Evolutionary conservation across 352 stramenopile species (phyloP).

Genomic region (Pythium rhizo-oryzae): DNA sequence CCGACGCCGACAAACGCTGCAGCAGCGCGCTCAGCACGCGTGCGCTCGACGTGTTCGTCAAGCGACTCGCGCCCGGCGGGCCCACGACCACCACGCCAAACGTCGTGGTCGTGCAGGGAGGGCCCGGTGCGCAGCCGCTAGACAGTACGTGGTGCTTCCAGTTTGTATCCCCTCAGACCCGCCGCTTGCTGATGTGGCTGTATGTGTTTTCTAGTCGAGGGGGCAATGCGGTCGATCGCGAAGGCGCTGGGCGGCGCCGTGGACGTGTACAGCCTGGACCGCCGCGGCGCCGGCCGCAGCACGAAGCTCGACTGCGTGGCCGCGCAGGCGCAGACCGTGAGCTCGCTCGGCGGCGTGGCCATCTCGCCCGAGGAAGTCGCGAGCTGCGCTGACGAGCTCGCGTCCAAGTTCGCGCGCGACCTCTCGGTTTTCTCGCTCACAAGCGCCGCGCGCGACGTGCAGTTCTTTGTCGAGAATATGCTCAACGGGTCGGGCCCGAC

Average conservation of each 20-base stretch:
- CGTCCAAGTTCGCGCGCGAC: constrained; percentile 10
- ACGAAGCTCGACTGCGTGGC: constrained; percentile 28
- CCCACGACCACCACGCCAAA: not conserved
- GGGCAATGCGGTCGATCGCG: constrained; percentile 38
- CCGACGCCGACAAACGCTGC: not conserved
- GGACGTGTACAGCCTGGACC: constrained; percentile 38
- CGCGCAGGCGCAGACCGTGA: constrained; percentile 20
- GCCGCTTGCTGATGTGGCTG: not conserved
- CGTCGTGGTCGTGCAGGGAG: constrained; percentile 31
- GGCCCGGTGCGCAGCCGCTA: constrained; percentile 21
- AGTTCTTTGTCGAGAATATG: constrained; percentile 22
- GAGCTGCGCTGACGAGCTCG: constrained; percentile 21
- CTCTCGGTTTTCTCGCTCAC: constrained; percentile 30
- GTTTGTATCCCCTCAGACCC: too few species aligned
- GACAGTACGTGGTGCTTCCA: not conserved
- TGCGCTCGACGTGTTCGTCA: constrained; percentile 34
- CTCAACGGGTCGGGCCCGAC: constrained; percentile 6
- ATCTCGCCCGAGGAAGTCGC: constrained; percentile 25
- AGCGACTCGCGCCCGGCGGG: constrained; percentile 20
- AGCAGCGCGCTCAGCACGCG: constrained; percentile 16
- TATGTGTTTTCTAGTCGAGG: constrained; percentile 38
- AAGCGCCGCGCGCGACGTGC: constrained; percentile 31
- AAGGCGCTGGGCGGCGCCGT: constrained; percentile 30
- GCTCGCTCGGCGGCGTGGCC: constrained; percentile 12
- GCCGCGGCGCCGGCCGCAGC: constrained; percentile 33